Evolutionary conservation across 768 basidiomycete genomes (phyloP), one percentile per base, ranked within the genome.

Genomic region (Kondoa malvinella): DNA sequence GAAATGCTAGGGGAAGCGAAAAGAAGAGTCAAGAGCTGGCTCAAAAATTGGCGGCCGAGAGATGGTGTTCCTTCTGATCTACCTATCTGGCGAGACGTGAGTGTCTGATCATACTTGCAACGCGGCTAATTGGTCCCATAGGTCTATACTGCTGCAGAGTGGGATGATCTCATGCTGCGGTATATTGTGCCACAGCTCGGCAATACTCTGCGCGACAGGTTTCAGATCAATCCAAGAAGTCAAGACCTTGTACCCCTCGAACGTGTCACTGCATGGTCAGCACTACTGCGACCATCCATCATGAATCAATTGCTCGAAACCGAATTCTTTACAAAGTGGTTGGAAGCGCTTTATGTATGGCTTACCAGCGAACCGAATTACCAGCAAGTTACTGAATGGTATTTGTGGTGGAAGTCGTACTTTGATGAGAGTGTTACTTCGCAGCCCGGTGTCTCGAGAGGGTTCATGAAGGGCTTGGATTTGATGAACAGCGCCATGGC

Each of bases 251-350:
- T 80, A 27, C 88, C 92, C 0, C 80, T 99, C 59, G 80, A 85
- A 25, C 80, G 81, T 65, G 87, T 91, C 21, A 80, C 96, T 57
- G 80, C 80, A 0, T 99, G 95, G 95, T 80, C 81, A 14, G 76
- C 79, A 33, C 80, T 89, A 66, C 80, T 97, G 34, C 86, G 88
- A 4, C 77, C 84, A 0, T 85, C 87, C 2, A 83, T 94, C 69
- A 82, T 95, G 73, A 81, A 85, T 1, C 88, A 92, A 74, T 79
- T 99, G 15, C 79, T 99, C 70, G 89, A 94, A 76, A 82, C 83
- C 3, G 90, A 91, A 73, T 94, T 97, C 80, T 96, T 96, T 82
- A 89, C 91, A 2, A 94, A 95, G 76, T 99, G 92, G 92, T 81
- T 97, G 69, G 87, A 91, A 62, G 85, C 88, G 26, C 80, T 99